Base-by-base conservation (phyloP, 768 basidiomycete genomes). In the Collybiopsis confluens region DNA sequence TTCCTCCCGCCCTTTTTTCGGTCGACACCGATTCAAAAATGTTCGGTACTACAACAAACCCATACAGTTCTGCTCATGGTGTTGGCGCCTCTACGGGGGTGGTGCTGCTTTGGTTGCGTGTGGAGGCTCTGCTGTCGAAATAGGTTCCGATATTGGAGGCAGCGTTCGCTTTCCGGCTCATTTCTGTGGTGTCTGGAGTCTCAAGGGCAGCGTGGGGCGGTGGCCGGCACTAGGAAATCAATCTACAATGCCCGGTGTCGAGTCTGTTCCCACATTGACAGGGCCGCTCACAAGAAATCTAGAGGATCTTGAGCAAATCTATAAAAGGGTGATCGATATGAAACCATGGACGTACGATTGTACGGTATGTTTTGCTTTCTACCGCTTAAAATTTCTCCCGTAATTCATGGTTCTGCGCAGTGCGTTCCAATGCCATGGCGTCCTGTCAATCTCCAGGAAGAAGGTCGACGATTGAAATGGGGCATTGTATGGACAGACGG, bases 121-220 rank as follows among this genome's bases (percentile, higher is more conserved):
- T 45, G 82, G 84, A 1, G 86, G 85, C 9, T 77, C 77, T 36
- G 79, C 82, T 59, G 74, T 88, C 20, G 87, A 87, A 36, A 76
- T 90, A 35, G 88, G 87, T 1, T 81, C 86, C 3, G 88, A 90
- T 59, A 70, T 90, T 26, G 88, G 81, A 2, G 90, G 89, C 9
- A 85, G 83, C 50, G 79, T 89, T 36, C 77, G 89, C 47, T 78
- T 81, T 24, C 89, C 89, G 3, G 81, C 88, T 13, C 83, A 88
- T 58, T 88, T 83, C 59, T 86, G 85, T 56, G 89, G 87, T 1
- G 68, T 86, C 1, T 88, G 81, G 72, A 74, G 81, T 41, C 72
- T 88, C 59, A 85, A 83, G 62, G 73, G 80, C 9, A 84, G 83
- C 59, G 68, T 70, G 52, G 75, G 81, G 38, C 71, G 86, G 52